These are phyloP conservation scores for Leptodontidium sp. DNA, from an alignment of 2,329 filamentous ascomycete species.

Conservation along the genomic window DNA sequence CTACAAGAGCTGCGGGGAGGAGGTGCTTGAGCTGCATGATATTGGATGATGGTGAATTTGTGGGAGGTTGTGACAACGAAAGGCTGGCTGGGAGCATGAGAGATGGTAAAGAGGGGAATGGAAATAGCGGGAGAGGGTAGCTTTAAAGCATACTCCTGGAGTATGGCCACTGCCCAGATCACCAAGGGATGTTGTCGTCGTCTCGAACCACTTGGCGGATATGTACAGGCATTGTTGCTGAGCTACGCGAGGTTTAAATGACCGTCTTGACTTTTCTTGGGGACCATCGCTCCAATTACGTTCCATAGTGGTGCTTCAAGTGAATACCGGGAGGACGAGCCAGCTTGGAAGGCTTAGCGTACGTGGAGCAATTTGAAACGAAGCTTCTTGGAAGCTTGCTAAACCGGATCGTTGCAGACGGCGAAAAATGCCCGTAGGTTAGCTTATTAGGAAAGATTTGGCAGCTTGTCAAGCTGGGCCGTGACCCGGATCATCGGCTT, in stretches of 20 bases:
- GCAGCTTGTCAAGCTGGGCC: slow-evolving; percentile 5
- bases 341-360: slow-evolving; percentile 9
- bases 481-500: background rate
- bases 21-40: slow-evolving; percentile 37
- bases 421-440: slow-evolving; percentile 15
- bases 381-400: slow-evolving; percentile 20
- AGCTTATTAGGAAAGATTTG: background rate
- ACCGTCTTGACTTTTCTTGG: background rate
- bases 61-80: background rate
- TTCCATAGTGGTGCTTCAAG: background rate
- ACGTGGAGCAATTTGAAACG: slow-evolving; percentile 4
- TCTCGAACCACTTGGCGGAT: slow-evolving; percentile 12
- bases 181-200: slow-evolving; percentile 12
- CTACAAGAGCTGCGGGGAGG: slow-evolving; percentile 30
- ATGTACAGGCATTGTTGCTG: slow-evolving; percentile 20
- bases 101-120: background rate
- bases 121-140: background rate
- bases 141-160: slow-evolving; percentile 4
- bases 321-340: background rate
- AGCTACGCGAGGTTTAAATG: background rate
- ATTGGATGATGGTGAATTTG: background rate
- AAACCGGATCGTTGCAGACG: background rate
- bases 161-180: slow-evolving; percentile 12
- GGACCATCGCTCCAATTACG: background rate
- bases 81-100: background rate